Evolutionary conservation across 2,329 filamentous ascomycete genomes (phyloP), one percentile per base, ranked within the genome.

Genomic region (Cladophialophora immunda): DNA sequence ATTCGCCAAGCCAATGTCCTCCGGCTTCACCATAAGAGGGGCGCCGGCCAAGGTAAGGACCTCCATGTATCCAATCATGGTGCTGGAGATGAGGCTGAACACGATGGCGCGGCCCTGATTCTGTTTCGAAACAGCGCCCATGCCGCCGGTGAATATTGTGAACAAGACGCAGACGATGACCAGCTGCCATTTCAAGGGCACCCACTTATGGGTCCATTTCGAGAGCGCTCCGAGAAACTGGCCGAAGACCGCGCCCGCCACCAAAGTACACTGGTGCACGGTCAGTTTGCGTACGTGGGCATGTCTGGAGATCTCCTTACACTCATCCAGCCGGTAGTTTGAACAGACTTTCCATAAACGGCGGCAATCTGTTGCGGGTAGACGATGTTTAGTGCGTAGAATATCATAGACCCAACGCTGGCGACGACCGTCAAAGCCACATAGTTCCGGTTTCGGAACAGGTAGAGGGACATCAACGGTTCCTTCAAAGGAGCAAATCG

Each of bases 11-110:
- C 55, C 55, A 17, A 38, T 58, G 15, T 58, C 55, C 15, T 58
- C 11, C 2, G 7, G 6, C 15, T 94, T 84, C 80, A 92, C 85
- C 79, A 90, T 81, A 78, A 91, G 82, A 75, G 84, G 79, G 54
- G 82, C 78, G 69, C 78, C 29, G 27, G 29, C 11, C 13, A 54
- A 4, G 30, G 64, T 64, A 70, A 55, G n/a, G 27, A 38, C 30
- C 29, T 58, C 55, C 55, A 58, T 58, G 17, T n/a, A 17, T 36
- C 55, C 55, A 19, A 58, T 58, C 30, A n/a, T n/a, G n/a, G n/a
- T n/a, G n/a, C n/a, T n/a, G n/a, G n/a, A n/a, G n/a, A n/a, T n/a
- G n/a, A n/a, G n/a, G n/a, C n/a, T n/a, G n/a, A n/a, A n/a, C n/a
- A n/a, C n/a, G n/a, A n/a, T n/a, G n/a, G n/a, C n/a, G n/a, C n/a